These are phyloP conservation scores for Tulasnella sp. DNA, from an alignment of 768 basidiomycete genomes.

Conservation along the genomic window DNA sequence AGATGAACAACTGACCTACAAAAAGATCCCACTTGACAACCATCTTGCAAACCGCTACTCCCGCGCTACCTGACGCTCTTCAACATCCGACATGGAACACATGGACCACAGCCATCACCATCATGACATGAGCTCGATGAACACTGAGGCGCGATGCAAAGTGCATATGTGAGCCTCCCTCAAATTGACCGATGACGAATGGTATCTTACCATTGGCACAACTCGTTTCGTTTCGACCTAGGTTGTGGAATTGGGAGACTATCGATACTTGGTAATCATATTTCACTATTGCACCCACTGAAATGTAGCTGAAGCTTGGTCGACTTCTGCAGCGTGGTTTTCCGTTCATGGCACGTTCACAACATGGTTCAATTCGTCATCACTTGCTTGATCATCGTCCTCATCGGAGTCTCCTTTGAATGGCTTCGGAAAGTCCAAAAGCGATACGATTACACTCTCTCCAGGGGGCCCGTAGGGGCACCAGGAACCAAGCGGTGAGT, in stretches of 20 bases:
- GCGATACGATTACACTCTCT: conserved; percentile 58
- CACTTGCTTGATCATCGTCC: conserved; percentile 62
- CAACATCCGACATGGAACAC: not conserved
- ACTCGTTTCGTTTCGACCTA: not conserved
- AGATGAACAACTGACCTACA: not conserved
- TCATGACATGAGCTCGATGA: conserved; percentile 1
- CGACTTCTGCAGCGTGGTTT: conserved; percentile 63
- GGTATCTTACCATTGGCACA: not conserved
- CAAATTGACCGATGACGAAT: conserved; percentile 61
- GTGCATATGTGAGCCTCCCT: conserved; percentile 23
- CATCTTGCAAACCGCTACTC: not conserved
- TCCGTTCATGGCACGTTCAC: conserved; percentile 46
- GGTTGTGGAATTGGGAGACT: conserved; percentile 32
- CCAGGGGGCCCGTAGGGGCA: conserved; percentile 55
- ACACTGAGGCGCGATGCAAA: conserved; percentile 19
- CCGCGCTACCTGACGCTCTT: not conserved
- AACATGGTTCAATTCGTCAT: conserved; percentile 55
- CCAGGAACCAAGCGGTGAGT: conserved; percentile 49
- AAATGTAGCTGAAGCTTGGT: not conserved
- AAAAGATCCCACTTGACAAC: not conserved
- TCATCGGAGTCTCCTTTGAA: conserved; percentile 72
- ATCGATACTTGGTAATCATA: conserved; percentile 18
- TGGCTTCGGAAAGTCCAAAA: conserved; percentile 66
- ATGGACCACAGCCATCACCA: conserved; percentile 14
- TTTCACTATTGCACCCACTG: not conserved